Evolutionary conservation across 2,329 filamentous ascomycete genomes (phyloP), one percentile per base, ranked within the genome.

Genomic region (Capronia americana): DNA sequence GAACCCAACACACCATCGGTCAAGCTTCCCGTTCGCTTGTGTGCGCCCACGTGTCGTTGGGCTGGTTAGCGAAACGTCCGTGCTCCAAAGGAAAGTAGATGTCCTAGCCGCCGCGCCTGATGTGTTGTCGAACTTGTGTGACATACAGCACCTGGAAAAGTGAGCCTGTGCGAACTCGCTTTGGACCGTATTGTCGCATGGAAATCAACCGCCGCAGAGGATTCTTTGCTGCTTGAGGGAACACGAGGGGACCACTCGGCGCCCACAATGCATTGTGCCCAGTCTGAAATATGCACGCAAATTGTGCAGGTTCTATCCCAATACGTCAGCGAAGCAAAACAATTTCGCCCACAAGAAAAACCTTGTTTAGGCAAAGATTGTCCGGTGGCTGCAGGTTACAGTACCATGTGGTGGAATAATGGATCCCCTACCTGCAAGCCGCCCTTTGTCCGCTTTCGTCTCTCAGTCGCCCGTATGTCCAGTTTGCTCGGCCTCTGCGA

Each of bases 21-120:
- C 61, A 56, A 46, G 26, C 32, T 24, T 62, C 34, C 57, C 54
- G 63, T 41, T 70, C 66, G 69, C 61, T 61, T 67, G 67, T 46
- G 38, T 44, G 57, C 66, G 38, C 64, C 69, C 69, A 70, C 69
- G 69, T 70, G 69, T 69, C 23, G 23, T 54, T 57, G 50, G 8
- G 57, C 28, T 46, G 44, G 14, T 44, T 61, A 54, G 58, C 48
- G 58, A 38, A 20, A 53, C 57, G 34, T 34, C 53, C 53, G 53
- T 55, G 53, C 53, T 20, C 12, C 24, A 26, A 44, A 53, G 32
- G 28, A 24, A 53, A 41, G 44, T 53, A 30, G 58, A 30, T 8
- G 12, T 53, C 30, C 17, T 34, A 23, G 20, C 30, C 48, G 34
- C 23, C 32, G 58, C 46, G 30, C 30, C 48, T 38, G 58, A 54